These are phyloP conservation scores for Sporothrix sp. DNA, from an alignment of 2,329 filamentous ascomycete species.

Conservation along the genomic window DNA sequence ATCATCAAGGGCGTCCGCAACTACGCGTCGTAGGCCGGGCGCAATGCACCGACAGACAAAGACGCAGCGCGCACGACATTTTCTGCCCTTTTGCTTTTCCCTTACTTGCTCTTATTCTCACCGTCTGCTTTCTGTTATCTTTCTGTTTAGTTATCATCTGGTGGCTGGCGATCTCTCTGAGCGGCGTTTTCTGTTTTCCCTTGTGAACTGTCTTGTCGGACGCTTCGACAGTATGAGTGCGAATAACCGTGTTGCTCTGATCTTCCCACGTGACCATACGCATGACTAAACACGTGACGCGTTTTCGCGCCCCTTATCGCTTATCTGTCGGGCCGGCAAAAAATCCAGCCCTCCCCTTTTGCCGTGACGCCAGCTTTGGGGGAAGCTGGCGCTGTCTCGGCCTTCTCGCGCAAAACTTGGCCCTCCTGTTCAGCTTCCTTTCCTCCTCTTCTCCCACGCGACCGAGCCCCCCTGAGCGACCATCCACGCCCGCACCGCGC, in stretches of 20 bases:
- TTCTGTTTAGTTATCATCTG: too few species aligned
- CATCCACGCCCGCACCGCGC: background rate
- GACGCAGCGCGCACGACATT: too few species aligned
- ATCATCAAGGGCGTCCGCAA: conserved; percentile 48
- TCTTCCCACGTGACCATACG: too few species aligned
- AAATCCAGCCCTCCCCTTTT: conserved; percentile 19
- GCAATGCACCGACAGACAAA: too few species aligned
- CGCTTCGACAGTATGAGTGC: too few species aligned
- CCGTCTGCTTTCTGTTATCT: background rate
- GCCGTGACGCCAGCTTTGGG: conserved; percentile 15
- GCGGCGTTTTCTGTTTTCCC: too few species aligned
- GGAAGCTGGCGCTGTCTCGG: conserved; percentile 9
- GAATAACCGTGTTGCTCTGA: too few species aligned
- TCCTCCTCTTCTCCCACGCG: background rate
- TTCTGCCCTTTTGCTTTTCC: background rate
- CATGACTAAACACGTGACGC: too few species aligned
- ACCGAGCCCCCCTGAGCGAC: background rate
- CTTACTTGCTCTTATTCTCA: background rate
- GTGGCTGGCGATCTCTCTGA: too few species aligned
- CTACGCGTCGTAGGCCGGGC: conserved; percentile 23
- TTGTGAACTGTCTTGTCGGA: too few species aligned
- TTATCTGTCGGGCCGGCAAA: conserved; percentile 19
- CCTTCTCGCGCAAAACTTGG: conserved; percentile 16
- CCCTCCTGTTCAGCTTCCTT: conserved; percentile 6
- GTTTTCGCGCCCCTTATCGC: conserved; percentile 12